Evolutionary conservation across 352 stramenopile genomes (phyloP).

Genomic region (Phytophthora europaea): DNA sequence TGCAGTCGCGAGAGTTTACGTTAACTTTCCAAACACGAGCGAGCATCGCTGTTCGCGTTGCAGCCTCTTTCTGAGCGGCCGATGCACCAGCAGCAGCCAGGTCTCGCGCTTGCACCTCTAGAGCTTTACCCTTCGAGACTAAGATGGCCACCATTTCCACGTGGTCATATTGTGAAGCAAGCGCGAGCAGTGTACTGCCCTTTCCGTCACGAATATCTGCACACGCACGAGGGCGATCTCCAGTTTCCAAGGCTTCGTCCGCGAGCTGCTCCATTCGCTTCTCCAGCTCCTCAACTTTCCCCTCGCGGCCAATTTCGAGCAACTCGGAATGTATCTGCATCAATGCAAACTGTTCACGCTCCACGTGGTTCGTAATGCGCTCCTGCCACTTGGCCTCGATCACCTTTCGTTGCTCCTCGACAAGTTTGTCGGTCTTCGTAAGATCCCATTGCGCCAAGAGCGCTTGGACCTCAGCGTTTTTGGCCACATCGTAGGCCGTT

Average conservation of each 20-base stretch:
- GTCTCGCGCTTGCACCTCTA: slow-evolving; percentile 37
- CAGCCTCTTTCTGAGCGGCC: slow-evolving; percentile 33
- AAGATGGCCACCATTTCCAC: slow-evolving; percentile 66
- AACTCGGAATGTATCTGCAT: slow-evolving; percentile 88
- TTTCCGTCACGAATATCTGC: slow-evolving; percentile 84
- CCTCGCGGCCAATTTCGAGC: slow-evolving; percentile 54
- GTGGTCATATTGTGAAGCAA: slow-evolving; percentile 82
- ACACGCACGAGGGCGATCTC: slow-evolving; percentile 69
- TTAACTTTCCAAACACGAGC: slow-evolving; percentile 70
- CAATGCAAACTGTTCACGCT: slow-evolving; percentile 85
- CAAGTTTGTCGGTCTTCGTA: slow-evolving; percentile 68
- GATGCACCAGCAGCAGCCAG: slow-evolving; percentile 32
- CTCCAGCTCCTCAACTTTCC: slow-evolving; percentile 63
- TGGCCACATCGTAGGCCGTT: slow-evolving; percentile 88
- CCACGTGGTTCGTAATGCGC: slow-evolving; percentile 86
- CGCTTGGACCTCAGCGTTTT: slow-evolving; percentile 70
- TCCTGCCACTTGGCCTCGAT: slow-evolving; percentile 89
- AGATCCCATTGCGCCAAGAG: slow-evolving; percentile 81
- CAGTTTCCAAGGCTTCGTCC: slow-evolving; percentile 70
- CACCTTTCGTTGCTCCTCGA: slow-evolving; percentile 67
- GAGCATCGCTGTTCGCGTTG: slow-evolving; percentile 45
- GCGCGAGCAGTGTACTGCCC: slow-evolving; percentile 76
- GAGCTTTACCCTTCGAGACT: slow-evolving; percentile 69
- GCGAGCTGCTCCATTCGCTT: slow-evolving; percentile 75
- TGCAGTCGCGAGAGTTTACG: slow-evolving; percentile 79